Base-by-base conservation (phyloP, 2,329 filamentous ascomycete species). In the Magnaporthales sp. region DNA sequence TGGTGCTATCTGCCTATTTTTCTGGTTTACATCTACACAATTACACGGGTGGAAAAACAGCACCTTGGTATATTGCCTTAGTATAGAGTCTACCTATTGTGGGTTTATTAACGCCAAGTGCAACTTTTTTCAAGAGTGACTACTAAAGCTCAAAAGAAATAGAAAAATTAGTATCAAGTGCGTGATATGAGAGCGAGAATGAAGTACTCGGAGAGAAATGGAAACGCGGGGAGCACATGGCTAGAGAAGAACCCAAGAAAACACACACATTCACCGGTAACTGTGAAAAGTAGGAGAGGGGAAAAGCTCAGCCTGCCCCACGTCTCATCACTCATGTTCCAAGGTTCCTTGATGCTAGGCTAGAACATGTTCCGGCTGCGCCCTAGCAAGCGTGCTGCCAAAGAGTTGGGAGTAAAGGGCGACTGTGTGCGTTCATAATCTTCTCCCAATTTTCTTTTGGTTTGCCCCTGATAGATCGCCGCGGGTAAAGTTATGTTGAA, bases 381-480 rank as follows among this genome's bases (percentile, higher is more conserved):
- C 58, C 60, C 72, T 73, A 51, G 76, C 72, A 0, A 79, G 68
- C 1, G 70, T 73, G 62, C 80, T 74, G 67, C 77, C 80, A 72
- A 88, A 87, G 81, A 78, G 67, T 88, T 85, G 61, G 80, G 72
- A 0, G 86, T 89, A 27, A 77, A 74, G 0, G 81, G 80, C 1
- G 73, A 79, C 1, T 77, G 77, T 0, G 75, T 70, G 1, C 78
- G 73, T 71, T 89, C 86, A 4, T 80, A 7, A 86, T 77, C 0
- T 68, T 65, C 0, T 75, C 70, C 86, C 86, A 88, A 15, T 83
- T 85, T n/a, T n/a, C n/a, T n/a, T 13, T 70, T 69, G 0, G 84
- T 80, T 68, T 89, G 86, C 54, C 81, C 79, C 62, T 80, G 79
- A 73, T 88, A 85, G 0, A 78, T 74, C 0, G 71, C 75, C 0